Percentiles rank a stretch among this genome's conserved stretches.
Evolutionary conservation across 1,284 basidiomycete genomes (phyloP).

Genomic region (Stygiomarasmius scandens): DNA sequence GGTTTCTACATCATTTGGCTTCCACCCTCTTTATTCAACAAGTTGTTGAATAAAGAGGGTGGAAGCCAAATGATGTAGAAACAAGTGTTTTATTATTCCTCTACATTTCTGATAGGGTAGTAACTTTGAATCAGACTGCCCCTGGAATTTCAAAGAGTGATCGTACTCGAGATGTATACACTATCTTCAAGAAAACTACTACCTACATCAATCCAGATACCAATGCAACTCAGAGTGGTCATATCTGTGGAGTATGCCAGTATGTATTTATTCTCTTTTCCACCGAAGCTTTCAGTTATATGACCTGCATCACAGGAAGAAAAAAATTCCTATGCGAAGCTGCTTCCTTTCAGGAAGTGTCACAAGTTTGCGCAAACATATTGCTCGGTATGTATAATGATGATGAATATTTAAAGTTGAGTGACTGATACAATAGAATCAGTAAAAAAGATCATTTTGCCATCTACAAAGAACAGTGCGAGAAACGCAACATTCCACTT

Average conservation of each 20-base stretch:
- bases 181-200: constrained; percentile 16
- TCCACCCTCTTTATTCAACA: neutral
- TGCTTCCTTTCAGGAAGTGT: constrained; percentile 14
- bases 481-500: constrained; percentile 13
- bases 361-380: constrained; percentile 12
- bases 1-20: too few species aligned
- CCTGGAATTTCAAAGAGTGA: constrained; percentile 2
- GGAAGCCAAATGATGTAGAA: neutral
- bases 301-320: constrained; percentile 1
- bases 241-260: constrained; percentile 19
- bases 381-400: constrained; percentile 8
- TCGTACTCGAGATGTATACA: constrained; percentile 18
- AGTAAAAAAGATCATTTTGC: constrained; percentile 15
- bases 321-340: neutral
- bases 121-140: neutral
- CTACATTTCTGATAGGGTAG: neutral
- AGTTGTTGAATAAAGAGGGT: neutral
- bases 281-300: neutral
- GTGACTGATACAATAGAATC: neutral
- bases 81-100: neutral
- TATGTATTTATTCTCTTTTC: constrained; percentile 10
- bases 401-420: neutral
- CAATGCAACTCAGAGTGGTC: constrained; percentile 8
- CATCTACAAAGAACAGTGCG: constrained; percentile 19
- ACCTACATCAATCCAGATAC: neutral